Base-by-base conservation (phyloP, 2,329 filamentous ascomycete species). In the Pseudohalonectria lignicola region DNA sequence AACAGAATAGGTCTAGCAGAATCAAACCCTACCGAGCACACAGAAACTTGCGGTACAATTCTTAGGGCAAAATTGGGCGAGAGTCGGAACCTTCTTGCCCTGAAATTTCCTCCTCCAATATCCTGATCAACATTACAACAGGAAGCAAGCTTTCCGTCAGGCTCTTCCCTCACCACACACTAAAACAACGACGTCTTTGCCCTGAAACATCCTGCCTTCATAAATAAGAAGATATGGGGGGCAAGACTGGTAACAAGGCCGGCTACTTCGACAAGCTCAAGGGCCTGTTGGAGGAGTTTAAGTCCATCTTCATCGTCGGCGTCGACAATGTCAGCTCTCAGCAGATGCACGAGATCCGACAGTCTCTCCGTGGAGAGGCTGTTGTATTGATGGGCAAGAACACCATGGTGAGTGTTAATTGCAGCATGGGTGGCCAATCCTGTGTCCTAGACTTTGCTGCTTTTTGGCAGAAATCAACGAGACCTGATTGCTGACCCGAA, bases 261-360 rank as follows among this genome's bases (percentile, higher is more conserved):
- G 84, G 65, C 58, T 94, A 98, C 81, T 98, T 98, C 77, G 90
- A 95, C 69, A 96, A 96, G 87, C 87, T 98, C 67, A 94, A 95
- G 82, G 67, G 67, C 69, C 80, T 96, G 66, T 82, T 98, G 66
- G 86, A 96, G 75, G 82, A 87, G 66, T 96, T 93, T 83, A 79
- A 79, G 67, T 90, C 84, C 61, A 84, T 96, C 74, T 96, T 98
- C 86, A 88, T 98, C 67, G 88, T 94, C 67, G 62, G 79, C 62
- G 82, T 90, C 63, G 86, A 96, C 86, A 98, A 96, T 98, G 92
- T 98, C 80, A 86, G 82, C 68, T 98, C 92, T 55, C 92, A 98
- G 81, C 93, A 98, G 82, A 98, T 98, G 93, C 92, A 98, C 86
- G 92, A 98, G 80, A 96, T 98, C 68, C 85, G 92, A 66, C 71